These are phyloP conservation scores for Wickerhamomyces ciferrii DNA, from an alignment of 805 yeast species.

Conservation along the genomic window DNA sequence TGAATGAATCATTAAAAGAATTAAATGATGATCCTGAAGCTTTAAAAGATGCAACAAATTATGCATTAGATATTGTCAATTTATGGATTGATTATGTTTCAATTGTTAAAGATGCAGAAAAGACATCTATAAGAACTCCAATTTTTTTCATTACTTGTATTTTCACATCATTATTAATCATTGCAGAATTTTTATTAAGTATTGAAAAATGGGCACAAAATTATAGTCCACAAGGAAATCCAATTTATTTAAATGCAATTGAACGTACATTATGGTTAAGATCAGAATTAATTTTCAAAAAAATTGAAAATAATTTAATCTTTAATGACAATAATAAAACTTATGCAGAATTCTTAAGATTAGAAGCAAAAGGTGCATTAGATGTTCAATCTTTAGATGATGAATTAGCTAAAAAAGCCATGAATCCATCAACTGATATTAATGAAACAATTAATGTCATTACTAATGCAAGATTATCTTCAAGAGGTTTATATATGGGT, in stretches of 20 bases:
- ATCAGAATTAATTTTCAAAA: conserved; percentile 53
- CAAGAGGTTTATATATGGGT: conserved; percentile 61
- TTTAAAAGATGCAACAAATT: conserved; percentile 54
- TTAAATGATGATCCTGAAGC: conserved; percentile 55
- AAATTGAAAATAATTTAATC: conserved; percentile 53
- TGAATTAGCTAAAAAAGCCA: conserved; percentile 41
- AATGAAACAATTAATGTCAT: conserved; percentile 42
- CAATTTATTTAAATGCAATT: conserved; percentile 30
- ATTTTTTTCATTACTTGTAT: conserved; percentile 70
- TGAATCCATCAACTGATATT: conserved; percentile 38
- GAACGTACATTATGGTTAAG: conserved; percentile 65
- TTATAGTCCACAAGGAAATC: conserved; percentile 18
- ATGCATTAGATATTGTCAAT: conserved; percentile 53
- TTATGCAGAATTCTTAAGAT: conserved; percentile 52
- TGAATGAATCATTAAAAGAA: conserved; percentile 48
- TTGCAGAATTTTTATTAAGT: conserved; percentile 55
- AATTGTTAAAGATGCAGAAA: conserved; percentile 56
- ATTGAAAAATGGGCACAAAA: conserved; percentile 49
- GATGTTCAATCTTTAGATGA: conserved; percentile 47
- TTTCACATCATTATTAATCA: conserved; percentile 54
- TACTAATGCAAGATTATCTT: conserved; percentile 43
- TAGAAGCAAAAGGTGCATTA: conserved; percentile 55
- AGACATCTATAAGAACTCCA: conserved; percentile 68
- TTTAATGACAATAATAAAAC: conserved; percentile 48
- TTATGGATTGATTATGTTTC: conserved; percentile 73